Percentiles rank a stretch among this genome's conserved stretches.
phyloP scores from a whole-genome alignment of 148 eudicot species.

The Camellia japonica region DNA sequence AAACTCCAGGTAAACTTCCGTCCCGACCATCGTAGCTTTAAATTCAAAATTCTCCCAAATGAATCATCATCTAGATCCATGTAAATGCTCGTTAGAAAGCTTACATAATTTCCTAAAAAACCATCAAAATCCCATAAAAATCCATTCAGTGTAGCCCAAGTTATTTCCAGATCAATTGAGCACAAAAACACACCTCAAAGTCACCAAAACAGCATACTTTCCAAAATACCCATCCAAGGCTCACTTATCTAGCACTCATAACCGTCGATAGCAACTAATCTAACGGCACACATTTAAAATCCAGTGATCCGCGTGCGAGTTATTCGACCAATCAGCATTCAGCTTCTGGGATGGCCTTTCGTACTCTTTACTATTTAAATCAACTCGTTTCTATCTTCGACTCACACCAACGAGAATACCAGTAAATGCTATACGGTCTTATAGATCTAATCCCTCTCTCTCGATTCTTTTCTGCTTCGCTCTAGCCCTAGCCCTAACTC shows the following conservation, averaged over 20 bases:
- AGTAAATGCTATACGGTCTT: too few relatives aligned
- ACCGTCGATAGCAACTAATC: slow-evolving; percentile 49
- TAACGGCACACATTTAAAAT: slow-evolving; percentile 24
- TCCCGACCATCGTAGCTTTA: slow-evolving; percentile 44
- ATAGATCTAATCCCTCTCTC: neutral
- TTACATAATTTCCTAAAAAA: slow-evolving; percentile 36
- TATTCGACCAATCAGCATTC: slow-evolving; percentile 35
- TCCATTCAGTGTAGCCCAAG: slow-evolving; percentile 17
- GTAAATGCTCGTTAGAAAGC: slow-evolving; percentile 38
- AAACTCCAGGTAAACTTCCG: slow-evolving; percentile 23
- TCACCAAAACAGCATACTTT: neutral
- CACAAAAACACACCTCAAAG: slow-evolving; percentile 48
- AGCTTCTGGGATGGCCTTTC: slow-evolving; percentile 14
- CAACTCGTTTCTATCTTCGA: slow-evolving; percentile 15
- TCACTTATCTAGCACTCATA: slow-evolving; percentile 3
- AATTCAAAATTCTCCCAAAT: slow-evolving; percentile 34
- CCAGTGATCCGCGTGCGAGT: slow-evolving; percentile 28
- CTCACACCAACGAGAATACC: slow-evolving; percentile 11
- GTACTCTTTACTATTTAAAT: slow-evolving; percentile 53
- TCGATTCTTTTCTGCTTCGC: neutral
- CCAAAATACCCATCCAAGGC: slow-evolving; percentile 18
- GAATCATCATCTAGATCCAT: neutral
- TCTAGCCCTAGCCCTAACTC: slow-evolving; percentile 12
- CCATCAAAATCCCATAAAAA: slow-evolving; percentile 26
- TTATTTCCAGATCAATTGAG: slow-evolving; percentile 28